phyloP scores from a whole-genome alignment of 768 basidiomycete species.

The Tricholoma sp. region DNA sequence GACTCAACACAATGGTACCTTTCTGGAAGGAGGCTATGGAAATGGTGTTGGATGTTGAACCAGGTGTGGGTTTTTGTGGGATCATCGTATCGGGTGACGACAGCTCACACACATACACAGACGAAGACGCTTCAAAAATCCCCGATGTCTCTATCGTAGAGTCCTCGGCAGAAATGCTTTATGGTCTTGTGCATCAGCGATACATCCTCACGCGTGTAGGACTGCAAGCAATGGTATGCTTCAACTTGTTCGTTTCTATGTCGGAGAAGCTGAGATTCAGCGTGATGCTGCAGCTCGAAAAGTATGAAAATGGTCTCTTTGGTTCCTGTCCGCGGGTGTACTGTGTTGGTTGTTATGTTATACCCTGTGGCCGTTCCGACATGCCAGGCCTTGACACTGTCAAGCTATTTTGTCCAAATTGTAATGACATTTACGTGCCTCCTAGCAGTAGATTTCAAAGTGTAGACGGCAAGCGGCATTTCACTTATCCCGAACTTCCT shows the following conservation, averaged over 20 bases:
- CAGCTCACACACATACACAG: slow-evolving; percentile 29
- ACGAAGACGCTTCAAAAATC: slow-evolving; percentile 92
- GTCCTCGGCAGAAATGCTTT: slow-evolving; percentile 94
- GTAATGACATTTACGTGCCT: slow-evolving; percentile 94
- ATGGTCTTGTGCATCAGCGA: slow-evolving; percentile 96
- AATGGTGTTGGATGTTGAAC: slow-evolving; percentile 99
- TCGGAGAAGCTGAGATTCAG: slow-evolving; percentile 9
- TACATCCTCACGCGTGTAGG: slow-evolving; percentile 95
- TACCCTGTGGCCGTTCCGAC: slow-evolving; percentile 94
- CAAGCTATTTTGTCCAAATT: slow-evolving; percentile 96
- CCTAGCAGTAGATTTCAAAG: slow-evolving; percentile 94
- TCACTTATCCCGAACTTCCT: background rate
- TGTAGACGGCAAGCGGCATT: slow-evolving; percentile 72
- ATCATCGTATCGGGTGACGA: background rate
- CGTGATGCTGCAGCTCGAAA: slow-evolving; percentile 65
- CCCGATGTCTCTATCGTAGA: slow-evolving; percentile 99
- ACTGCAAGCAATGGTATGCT: slow-evolving; percentile 84
- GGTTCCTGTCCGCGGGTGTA: slow-evolving; percentile 95
- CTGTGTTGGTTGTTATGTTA: slow-evolving; percentile 82
- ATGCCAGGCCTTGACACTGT: slow-evolving; percentile 96
- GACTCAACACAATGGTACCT: slow-evolving; percentile 91
- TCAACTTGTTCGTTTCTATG: slow-evolving; percentile 10
- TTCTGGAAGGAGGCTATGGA: slow-evolving; percentile 99
- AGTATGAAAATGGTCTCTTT: slow-evolving; percentile 89
- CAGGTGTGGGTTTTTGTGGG: slow-evolving; percentile 54